A percentile compares a stretch with the other conserved stretches of the same genome.
Evolutionary conservation across 768 basidiomycete genomes (phyloP).

Genomic region (Leccinellum luteum): DNA sequence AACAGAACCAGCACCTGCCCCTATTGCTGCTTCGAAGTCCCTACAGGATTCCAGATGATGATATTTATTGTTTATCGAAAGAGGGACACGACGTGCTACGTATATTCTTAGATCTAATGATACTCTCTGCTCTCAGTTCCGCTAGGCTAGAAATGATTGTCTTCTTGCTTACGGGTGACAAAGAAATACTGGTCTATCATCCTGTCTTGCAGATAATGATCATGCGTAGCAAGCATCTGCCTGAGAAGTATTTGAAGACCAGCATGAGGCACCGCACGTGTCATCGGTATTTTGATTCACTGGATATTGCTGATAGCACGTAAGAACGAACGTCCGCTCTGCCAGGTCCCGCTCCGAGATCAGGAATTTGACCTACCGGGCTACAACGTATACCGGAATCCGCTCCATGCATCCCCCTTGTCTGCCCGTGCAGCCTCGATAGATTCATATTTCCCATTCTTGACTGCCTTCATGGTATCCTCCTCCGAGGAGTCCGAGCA

Average conservation of each 20-base stretch:
- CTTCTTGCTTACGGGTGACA: no score
- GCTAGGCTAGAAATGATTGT: constrained; percentile 22
- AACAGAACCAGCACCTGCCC: constrained; percentile 43
- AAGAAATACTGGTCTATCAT: background rate
- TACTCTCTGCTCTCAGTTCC: constrained; percentile 40
- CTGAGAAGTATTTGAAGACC: background rate
- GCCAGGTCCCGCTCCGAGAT: no score
- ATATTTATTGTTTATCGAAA: background rate
- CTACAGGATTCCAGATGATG: constrained; percentile 30
- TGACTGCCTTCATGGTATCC: constrained; percentile 21
- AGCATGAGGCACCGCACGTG: background rate
- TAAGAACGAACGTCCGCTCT: background rate
- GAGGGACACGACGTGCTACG: constrained; percentile 1
- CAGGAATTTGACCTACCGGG: background rate
- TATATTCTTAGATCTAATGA: constrained; percentile 22
- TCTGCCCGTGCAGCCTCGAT: constrained; percentile 52
- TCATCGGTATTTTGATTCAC: background rate
- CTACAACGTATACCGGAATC: constrained; percentile 64
- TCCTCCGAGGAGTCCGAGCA: constrained; percentile 43
- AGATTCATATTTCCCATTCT: constrained; percentile 55
- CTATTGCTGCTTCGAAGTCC: constrained; percentile 45
- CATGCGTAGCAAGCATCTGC: background rate
- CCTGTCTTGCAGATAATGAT: background rate
- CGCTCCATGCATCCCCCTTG: constrained; percentile 75
- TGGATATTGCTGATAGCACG: background rate